A percentile compares a stretch with the other conserved stretches of the same genome.
Conservation (phyloP, 345 rosid species). For the Triadica sebifera region DNA sequence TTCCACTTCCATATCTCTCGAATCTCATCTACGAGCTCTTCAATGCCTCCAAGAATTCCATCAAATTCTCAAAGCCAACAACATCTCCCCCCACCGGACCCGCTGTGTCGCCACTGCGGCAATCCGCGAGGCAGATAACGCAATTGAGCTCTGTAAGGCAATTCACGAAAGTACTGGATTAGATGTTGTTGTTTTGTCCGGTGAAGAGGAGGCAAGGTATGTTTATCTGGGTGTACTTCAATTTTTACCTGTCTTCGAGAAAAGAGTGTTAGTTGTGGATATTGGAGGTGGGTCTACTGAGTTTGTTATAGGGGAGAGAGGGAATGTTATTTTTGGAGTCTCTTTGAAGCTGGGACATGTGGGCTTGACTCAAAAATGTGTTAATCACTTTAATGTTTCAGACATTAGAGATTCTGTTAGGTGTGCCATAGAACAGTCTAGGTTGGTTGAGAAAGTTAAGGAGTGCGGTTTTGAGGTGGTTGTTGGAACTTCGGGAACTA, state of each 20-base stretch:
- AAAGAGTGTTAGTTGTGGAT: slow-evolving; percentile 49
- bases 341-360: slow-evolving; percentile 70
- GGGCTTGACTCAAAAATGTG: slow-evolving; percentile 48
- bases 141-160: slow-evolving; percentile 32
- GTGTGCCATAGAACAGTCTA: slow-evolving; percentile 39
- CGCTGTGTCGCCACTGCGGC: slow-evolving; percentile 73
- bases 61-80: slow-evolving; percentile 36
- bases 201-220: slow-evolving; percentile 62
- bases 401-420: slow-evolving; percentile 48
- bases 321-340: slow-evolving; percentile 42
- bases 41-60: slow-evolving; percentile 41
- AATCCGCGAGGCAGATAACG: slow-evolving; percentile 49
- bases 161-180: slow-evolving; percentile 40
- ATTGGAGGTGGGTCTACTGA: slow-evolving; percentile 83
- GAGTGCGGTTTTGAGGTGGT: slow-evolving; percentile 51
- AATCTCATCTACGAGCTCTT: slow-evolving; percentile 43
- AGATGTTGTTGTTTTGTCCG: slow-evolving; percentile 44
- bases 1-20: slow-evolving; percentile 39
- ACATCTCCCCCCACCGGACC: slow-evolving; percentile 27
- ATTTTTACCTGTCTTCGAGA: slow-evolving; percentile 52
- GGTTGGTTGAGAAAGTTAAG: slow-evolving; percentile 44
- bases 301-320: slow-evolving; percentile 51
- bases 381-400: slow-evolving; percentile 15
- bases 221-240: slow-evolving; percentile 63
- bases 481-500: slow-evolving; percentile 68